These are phyloP conservation scores for Irpex sp. DNA, from an alignment of 1,284 basidiomycete genomes.

Conservation along the genomic window DNA sequence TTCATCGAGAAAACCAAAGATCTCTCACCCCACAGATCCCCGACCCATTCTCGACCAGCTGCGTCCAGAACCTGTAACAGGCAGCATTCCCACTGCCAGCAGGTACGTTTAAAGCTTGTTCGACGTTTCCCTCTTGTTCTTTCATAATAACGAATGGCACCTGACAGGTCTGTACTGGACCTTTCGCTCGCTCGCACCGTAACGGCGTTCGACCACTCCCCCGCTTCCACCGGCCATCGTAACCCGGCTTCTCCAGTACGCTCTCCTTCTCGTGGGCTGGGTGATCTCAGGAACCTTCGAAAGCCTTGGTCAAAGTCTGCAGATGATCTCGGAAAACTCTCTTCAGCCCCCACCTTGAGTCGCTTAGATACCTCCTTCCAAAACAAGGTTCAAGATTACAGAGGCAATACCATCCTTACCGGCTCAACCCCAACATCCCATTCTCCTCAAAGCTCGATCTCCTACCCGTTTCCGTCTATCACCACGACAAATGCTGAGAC, in stretches of 20 bases:
- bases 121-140: background rate
- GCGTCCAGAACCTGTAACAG: conserved; percentile 20
- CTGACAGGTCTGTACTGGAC: conserved; percentile 59
- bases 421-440: conserved; percentile 24
- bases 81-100: conserved; percentile 9
- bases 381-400: conserved; percentile 56
- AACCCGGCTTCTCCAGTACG: conserved; percentile 36
- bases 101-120: background rate
- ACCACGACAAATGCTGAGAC: conserved; percentile 15
- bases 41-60: conserved; percentile 55
- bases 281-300: conserved; percentile 61
- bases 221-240: conserved; percentile 20
- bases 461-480: conserved; percentile 43
- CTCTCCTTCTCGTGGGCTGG: conserved; percentile 33
- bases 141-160: background rate
- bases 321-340: conserved; percentile 63
- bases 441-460: conserved; percentile 23
- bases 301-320: conserved; percentile 74
- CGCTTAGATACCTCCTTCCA: conserved; percentile 50
- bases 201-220: conserved; percentile 41
- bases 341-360: conserved; percentile 29
- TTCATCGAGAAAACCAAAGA: conserved; percentile 61
- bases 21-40: conserved; percentile 76
- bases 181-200: conserved; percentile 45
- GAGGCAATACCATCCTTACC: conserved; percentile 38